Base-by-base conservation (phyloP, 2,329 filamentous ascomycete species). In the Apiospora marii region DNA sequence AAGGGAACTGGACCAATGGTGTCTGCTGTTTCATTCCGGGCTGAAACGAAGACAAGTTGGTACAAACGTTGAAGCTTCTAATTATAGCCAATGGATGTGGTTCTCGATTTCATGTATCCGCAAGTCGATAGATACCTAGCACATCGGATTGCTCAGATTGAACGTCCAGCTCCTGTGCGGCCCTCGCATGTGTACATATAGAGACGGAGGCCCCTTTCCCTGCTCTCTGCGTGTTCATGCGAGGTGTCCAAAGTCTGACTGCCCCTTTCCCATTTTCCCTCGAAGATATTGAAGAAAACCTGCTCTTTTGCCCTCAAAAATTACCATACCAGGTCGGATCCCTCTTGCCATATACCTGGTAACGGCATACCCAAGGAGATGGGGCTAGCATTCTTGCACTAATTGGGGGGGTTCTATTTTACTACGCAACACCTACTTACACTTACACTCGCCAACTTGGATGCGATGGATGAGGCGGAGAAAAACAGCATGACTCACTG, bases 11-110 rank as follows among this genome's bases (percentile, higher is more conserved):
- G 34, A 4, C 58, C 58, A 64, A 64, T 64, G 41, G 34, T 22
- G 41, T 41, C 34, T 41, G 34, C 19, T n/a, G 34, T 64, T 64
- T 64, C 58, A 41, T 24, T 22, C 58, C n/a, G 34, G 22, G 34
- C 58, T 64, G 58, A 64, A 64, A 64, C 58, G 34, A 64, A n/a
- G 58, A 64, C 58, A 64, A 24, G 53, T 22, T 8, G 16, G 27
- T 34, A 30, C 10, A 14, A 30, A 58, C 51, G 24, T 19, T 22
- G 58, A 41, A n/a, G 58, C 34, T 64, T 37, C 53, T 61, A 61
- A 61, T 61, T 34, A 61, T 61, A 64, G 30, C 22, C 10, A 41
- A 64, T 41, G 58, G 13, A 64, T 41, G 58, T 41, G 58, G 34
- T 19, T 24, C 58, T 37, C 58, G 22, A 24, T 64, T 41, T 34